Evolutionary conservation across 2,329 filamentous ascomycete genomes (phyloP).

Genomic region (Mycosphaerelloides madeirae): DNA sequence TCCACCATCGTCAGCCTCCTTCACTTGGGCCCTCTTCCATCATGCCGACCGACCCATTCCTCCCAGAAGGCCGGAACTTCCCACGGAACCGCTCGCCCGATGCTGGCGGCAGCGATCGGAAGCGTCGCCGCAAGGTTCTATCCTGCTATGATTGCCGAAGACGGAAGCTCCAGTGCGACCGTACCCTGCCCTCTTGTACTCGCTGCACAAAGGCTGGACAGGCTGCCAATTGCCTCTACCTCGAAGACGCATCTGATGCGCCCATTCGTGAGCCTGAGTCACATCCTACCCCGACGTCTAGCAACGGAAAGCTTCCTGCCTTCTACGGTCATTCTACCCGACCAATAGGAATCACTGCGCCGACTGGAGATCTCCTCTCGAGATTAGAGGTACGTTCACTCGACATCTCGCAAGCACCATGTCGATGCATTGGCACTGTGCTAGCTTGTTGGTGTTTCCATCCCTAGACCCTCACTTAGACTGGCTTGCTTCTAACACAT

Average conservation of each 20-base stretch:
- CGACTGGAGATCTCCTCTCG: slow-evolving; percentile 22
- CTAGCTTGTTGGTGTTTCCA: too few relatives aligned
- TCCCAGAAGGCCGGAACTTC: slow-evolving; percentile 18
- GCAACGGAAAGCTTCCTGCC: slow-evolving; percentile 9
- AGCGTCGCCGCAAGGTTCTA: slow-evolving; percentile 44
- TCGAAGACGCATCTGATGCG: slow-evolving; percentile 27
- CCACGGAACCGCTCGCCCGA: slow-evolving; percentile 18
- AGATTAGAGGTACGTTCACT: slow-evolving; percentile 13
- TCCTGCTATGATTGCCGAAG: slow-evolving; percentile 45
- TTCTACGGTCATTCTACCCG: slow-evolving; percentile 31
- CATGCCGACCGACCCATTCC: slow-evolving; percentile 20
- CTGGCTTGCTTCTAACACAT: too few relatives aligned
- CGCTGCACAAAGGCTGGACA: slow-evolving; percentile 42
- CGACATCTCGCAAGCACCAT: too few relatives aligned
- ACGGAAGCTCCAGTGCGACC: slow-evolving; percentile 47
- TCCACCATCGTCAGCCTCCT: too few relatives aligned
- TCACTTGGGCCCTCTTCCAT: too few relatives aligned
- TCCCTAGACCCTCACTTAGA: too few relatives aligned
- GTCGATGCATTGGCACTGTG: too few relatives aligned
- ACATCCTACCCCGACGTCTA: slow-evolving; percentile 1
- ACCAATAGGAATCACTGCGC: slow-evolving; percentile 13
- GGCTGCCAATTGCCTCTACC: slow-evolving; percentile 39
- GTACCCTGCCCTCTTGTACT: slow-evolving; percentile 41
- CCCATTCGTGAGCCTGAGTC: slow-evolving; percentile 23
- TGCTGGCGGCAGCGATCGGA: slow-evolving; percentile 30